Evolutionary conservation across 768 basidiomycete species (phyloP).

Genomic region (Lactarius tabidus): DNA sequence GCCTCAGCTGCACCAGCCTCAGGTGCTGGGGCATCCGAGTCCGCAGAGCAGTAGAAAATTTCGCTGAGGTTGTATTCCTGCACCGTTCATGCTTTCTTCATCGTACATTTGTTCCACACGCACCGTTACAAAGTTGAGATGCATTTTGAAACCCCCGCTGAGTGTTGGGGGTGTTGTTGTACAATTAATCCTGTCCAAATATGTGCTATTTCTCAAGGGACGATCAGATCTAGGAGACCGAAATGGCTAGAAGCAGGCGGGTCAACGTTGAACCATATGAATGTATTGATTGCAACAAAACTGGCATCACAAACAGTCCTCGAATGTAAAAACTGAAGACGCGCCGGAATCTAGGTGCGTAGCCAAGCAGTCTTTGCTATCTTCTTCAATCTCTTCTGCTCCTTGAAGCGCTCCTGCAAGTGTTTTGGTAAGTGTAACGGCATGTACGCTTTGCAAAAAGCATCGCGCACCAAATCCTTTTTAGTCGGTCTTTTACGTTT

Average conservation of each 20-base stretch:
- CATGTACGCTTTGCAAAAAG: constrained; percentile 6
- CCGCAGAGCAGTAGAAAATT: constrained; percentile 13
- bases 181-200: constrained; percentile 7
- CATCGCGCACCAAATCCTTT: constrained; percentile 68
- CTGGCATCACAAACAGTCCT: constrained; percentile 5
- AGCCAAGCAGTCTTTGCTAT: constrained; percentile 87
- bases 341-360: constrained; percentile 46
- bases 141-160: constrained; percentile 4
- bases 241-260: neutral
- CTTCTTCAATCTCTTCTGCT: constrained; percentile 78
- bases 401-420: constrained; percentile 75
- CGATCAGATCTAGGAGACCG: no score
- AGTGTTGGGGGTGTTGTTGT: constrained; percentile 13
- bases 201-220: constrained; percentile 7
- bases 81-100: neutral
- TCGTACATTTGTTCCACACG: constrained; percentile 1
- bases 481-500: constrained; percentile 77
- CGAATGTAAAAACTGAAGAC: constrained; percentile 4
- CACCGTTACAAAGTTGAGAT: constrained; percentile 13
- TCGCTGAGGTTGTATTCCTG: neutral
- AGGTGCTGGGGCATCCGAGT: constrained; percentile 8
- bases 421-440: constrained; percentile 20
- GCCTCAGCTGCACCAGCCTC: neutral
- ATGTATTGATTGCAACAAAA: constrained; percentile 2
- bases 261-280: neutral